A percentile compares a stretch with the other conserved stretches of the same genome.
Evolutionary conservation across 2,329 filamentous ascomycete genomes (phyloP).

Genomic region (Arthroderma uncinatum): DNA sequence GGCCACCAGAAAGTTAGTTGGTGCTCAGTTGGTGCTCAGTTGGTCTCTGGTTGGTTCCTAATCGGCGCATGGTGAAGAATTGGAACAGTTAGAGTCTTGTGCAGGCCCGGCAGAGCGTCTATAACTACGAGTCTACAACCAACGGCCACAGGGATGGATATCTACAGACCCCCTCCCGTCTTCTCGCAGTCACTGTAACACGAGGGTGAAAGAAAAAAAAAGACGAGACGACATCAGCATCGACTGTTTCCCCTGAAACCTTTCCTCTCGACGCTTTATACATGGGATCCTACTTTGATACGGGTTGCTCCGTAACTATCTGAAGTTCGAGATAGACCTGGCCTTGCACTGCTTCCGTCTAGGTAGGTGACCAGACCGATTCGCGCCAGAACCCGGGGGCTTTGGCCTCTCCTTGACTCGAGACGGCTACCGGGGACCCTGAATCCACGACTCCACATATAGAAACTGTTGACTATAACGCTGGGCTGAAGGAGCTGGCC

Average conservation of each 20-base stretch:
- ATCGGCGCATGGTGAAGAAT: not conserved
- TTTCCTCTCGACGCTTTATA: not conserved
- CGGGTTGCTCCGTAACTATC: not conserved
- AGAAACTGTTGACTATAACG: not conserved
- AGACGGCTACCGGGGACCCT: not conserved
- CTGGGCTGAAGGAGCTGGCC: not conserved
- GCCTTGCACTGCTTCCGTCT: too few species aligned
- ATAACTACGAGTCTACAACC: not conserved
- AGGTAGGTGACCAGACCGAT: not conserved
- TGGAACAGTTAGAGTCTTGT: not conserved
- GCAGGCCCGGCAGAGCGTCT: not conserved
- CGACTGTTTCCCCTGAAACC: not conserved
- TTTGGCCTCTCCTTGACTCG: not conserved
- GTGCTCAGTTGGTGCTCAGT: too few species aligned
- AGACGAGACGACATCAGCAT: not conserved
- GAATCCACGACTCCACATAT: not conserved
- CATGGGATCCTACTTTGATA: not conserved
- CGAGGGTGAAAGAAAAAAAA: too few species aligned
- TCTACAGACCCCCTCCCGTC: not conserved
- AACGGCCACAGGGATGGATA: not conserved
- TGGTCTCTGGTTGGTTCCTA: too few species aligned
- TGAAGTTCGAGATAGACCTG: not conserved
- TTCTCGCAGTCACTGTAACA: not conserved
- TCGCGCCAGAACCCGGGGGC: not conserved
- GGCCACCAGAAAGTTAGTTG: not conserved